Base-by-base conservation (phyloP, 768 basidiomycete species). In the Pluteus cervinus region DNA sequence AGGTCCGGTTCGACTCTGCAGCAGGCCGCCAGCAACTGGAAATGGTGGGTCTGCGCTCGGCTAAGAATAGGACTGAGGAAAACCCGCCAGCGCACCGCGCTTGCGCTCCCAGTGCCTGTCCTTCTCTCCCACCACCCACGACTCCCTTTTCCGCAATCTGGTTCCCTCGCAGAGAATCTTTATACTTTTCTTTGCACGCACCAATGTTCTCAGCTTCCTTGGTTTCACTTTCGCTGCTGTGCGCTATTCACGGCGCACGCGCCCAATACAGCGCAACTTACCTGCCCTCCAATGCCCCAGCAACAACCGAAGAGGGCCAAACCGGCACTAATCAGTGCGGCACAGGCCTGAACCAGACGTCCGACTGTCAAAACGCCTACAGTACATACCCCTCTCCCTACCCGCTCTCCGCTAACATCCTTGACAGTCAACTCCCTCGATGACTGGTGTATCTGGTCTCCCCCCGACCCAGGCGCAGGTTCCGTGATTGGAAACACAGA, bases 241-340 rank as follows among this genome's bases (percentile, higher is more conserved):
- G 7, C 29, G 29, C 30, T 39, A 16, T 24, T 31, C 20, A 32
- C 16, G 12, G 5, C 17, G 29, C 40, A 10, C 31, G 21, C 20
- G 48, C 51, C 3, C 51, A 49, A 25, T 50, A 54, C 36, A 57
- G 48, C 33, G 51, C 53, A 24, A 51, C 51, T 4, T 51, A 54
- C 37, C 62, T 71, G 22, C 75, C 71, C 32, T 65, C 65, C 11
- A 70, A 69, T 41, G 58, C 62, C 3, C 70, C 75, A 9, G 50
- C 60, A 29, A 60, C 66, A 11, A 63, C 70, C 10, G 71, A 84
- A 51, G 49, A 67, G 29, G 82, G 79, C 18, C 83, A 82, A 55
- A 40, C 66, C 6, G 80, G 78, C 11, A 78, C 77, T 10, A 81
- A 85, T 54, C 59, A 69, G 39, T 90, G 86, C 54, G 79, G 79